These are phyloP conservation scores for Calonectria fujianensis DNA, from an alignment of 2,329 filamentous ascomycete genomes.

Conservation along the genomic window DNA sequence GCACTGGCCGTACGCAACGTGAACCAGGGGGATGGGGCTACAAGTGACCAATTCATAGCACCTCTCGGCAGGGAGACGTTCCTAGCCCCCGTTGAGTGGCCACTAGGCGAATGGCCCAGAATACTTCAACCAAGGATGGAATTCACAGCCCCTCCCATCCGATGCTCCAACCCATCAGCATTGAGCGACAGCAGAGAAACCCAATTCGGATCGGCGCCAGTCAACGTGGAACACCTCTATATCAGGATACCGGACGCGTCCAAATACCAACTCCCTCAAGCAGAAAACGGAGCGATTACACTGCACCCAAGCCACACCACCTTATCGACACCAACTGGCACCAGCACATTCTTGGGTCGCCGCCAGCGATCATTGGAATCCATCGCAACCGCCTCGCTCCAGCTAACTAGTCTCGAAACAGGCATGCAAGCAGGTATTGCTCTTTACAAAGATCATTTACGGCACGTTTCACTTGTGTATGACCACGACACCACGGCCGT, in stretches of 20 bases:
- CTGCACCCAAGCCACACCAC: constrained; percentile 18
- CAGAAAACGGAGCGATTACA: neutral
- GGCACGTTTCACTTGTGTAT: constrained; percentile 36
- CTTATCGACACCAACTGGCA: constrained; percentile 33
- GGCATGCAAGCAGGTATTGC: constrained; percentile 33
- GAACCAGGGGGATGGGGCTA: constrained; percentile 24
- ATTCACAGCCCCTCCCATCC: constrained; percentile 26
- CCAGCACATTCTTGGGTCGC: constrained; percentile 34
- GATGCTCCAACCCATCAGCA: neutral
- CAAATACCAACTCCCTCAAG: constrained; percentile 23
- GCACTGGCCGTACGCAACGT: constrained; percentile 41
- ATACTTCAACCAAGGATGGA: constrained; percentile 33
- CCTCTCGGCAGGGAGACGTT: constrained; percentile 41
- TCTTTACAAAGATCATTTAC: constrained; percentile 41
- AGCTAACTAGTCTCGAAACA: neutral
- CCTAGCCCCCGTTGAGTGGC: constrained; percentile 38
- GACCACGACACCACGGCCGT: constrained; percentile 8
- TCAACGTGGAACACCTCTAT: constrained; percentile 30
- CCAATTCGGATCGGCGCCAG: neutral
- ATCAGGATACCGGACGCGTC: constrained; percentile 37
- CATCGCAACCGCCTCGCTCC: constrained; percentile 34
- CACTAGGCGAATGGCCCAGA: constrained; percentile 38
- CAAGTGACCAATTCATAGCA: constrained; percentile 34
- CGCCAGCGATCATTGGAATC: constrained; percentile 37
- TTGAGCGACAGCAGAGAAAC: neutral